These are phyloP conservation scores for Solanum aculeatissimum DNA, from an alignment of 305 asterid genomes.

Conservation along the genomic window DNA sequence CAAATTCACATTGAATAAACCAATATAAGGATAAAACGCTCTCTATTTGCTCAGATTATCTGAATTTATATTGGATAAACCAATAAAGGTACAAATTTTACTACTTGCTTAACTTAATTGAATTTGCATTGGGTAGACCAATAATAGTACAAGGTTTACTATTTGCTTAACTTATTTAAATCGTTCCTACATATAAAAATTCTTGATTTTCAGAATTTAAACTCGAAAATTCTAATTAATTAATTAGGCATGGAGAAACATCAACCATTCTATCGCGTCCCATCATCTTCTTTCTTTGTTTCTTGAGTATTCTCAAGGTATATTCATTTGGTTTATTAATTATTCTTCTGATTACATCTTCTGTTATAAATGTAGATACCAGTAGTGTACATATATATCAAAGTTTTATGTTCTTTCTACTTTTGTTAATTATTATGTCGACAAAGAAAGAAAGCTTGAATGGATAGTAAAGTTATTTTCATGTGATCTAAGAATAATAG, in stretches of 20 bases:
- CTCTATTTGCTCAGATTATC: too few relatives aligned
- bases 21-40: too few relatives aligned
- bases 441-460: too few relatives aligned
- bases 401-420: background rate
- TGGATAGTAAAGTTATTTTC: too few relatives aligned
- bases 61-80: too few relatives aligned
- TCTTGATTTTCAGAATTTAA: background rate
- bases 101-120: background rate
- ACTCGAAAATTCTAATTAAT: background rate
- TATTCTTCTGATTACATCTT: background rate
- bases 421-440: background rate
- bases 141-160: background rate
- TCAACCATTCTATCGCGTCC: background rate
- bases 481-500: too few relatives aligned
- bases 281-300: background rate
- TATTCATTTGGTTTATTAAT: background rate
- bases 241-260: background rate
- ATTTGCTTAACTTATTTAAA: background rate
- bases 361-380: background rate
- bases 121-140: background rate
- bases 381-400: background rate
- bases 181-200: background rate
- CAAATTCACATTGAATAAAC: too few relatives aligned
- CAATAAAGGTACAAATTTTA: background rate
- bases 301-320: background rate